Base-by-base conservation (phyloP, 2,329 filamentous ascomycete species). In the Pseudogymnoascus sp. region DNA sequence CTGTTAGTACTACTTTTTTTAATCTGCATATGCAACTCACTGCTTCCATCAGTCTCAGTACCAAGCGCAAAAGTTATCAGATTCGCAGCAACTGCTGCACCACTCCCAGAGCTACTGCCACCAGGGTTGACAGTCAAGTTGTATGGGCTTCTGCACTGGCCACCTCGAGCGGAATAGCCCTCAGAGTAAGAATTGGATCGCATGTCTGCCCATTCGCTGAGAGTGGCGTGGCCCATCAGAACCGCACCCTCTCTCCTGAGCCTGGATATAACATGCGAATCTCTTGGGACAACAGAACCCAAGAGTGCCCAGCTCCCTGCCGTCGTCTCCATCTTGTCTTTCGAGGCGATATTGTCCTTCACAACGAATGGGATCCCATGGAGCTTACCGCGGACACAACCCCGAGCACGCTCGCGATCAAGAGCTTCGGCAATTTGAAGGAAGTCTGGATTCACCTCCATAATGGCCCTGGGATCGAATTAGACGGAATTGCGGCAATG, bases 201-300 rank as follows among this genome's bases (percentile, higher is more conserved):
- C 59, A 75, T 83, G 65, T 84, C 84, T 3, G 83, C 83, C 84
- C 85, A 89, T 69, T 89, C 80, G 1, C 79, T 83, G 29, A 89
- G 69, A 62, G 84, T 86, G 0, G 84, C 75, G 72, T 89, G 89
- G 50, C 86, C 87, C 0, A 90, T 75, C 39, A 89, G 81, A 41
- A 89, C 76, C 1, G 79, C 83, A 2, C 86, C 86, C 1, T 82
- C 81, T 61, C 80, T 74, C 60, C 84, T 78, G 4, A 89, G 76
- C 68, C 85, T 86, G 8, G 76, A 73, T 2, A 79, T 83, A 2
- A 88, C 74, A 0, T 81, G 80, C 5, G 81, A 75, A 66, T 85
- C 83, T 58, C 73, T 70, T n/a, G 77, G 76, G 0, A 80, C 75
- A 63, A 76, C 77, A n/a, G 81, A 76, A 2, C 81, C 81, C 0